Conservation (phyloP, 257 asterid genomes). For the Primulina huaijiensis region DNA sequence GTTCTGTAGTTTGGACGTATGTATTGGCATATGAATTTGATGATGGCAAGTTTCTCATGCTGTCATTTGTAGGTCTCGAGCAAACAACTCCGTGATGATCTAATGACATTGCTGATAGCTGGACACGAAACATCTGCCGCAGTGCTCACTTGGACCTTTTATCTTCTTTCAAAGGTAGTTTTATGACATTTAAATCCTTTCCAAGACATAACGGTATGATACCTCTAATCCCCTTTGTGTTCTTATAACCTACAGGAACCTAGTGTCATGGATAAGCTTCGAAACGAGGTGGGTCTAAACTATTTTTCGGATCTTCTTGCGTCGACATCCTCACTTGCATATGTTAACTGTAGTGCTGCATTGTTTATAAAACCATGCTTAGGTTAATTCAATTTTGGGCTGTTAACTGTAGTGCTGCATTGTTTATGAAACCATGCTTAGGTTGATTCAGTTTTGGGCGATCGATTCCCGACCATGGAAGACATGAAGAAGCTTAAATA, state of each 20-base stretch:
- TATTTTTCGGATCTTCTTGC: background rate
- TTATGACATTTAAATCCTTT: conserved; percentile 16
- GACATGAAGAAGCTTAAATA: conserved; percentile 92
- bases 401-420: conserved; percentile 20
- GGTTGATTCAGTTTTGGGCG: conserved; percentile 93
- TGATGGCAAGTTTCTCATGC: conserved; percentile 32
- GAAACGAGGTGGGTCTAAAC: conserved; percentile 64
- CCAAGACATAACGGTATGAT: background rate
- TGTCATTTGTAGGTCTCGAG: conserved; percentile 73
- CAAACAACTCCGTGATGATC: conserved; percentile 98
- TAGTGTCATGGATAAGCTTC: conserved; percentile 83
- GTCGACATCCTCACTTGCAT: conserved; percentile 11
- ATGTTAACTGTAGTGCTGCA: conserved; percentile 18
- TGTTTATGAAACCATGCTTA: conserved; percentile 31
- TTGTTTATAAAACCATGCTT: conserved; percentile 27
- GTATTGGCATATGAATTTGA: conserved; percentile 21
- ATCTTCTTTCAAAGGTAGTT: conserved; percentile 79
- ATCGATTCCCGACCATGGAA: conserved; percentile 84
- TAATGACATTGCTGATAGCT: conserved; percentile 97
- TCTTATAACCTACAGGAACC: conserved; percentile 65
- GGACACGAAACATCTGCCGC: conserved; percentile 99
- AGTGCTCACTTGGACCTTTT: conserved; percentile 95
- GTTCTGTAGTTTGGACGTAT: conserved; percentile 22
- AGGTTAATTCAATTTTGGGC: conserved; percentile 91
- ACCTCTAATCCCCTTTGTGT: conserved; percentile 2